phyloP scores from a whole-genome alignment of 1,284 basidiomycete genomes.

The Cutaneotrichosporon cutaneum region DNA sequence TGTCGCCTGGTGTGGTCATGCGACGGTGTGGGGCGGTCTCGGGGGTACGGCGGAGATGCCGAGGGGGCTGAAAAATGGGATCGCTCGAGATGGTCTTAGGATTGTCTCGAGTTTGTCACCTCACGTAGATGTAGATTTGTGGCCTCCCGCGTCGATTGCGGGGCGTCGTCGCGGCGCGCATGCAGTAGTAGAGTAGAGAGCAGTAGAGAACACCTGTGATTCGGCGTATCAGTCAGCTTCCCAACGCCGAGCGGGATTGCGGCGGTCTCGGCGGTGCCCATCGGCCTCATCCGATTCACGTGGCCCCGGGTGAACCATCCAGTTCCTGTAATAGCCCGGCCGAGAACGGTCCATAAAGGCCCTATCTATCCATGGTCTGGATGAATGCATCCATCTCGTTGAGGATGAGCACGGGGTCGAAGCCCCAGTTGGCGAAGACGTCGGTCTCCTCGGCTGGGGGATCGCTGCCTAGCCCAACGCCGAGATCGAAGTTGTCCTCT shows the following conservation, averaged over 20 bases:
- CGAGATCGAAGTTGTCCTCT: background rate
- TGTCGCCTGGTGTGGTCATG: background rate
- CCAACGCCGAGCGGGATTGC: background rate
- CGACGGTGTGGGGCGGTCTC: background rate
- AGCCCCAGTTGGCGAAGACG: slow-evolving; percentile 18
- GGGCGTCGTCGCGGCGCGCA: background rate
- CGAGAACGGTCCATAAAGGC: background rate
- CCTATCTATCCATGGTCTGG: slow-evolving; percentile 4
- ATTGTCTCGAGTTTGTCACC: background rate
- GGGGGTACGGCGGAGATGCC: background rate
- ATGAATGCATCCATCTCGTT: slow-evolving; percentile 14
- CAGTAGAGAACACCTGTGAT: background rate
- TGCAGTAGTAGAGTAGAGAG: background rate
- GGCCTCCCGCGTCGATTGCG: too few relatives aligned
- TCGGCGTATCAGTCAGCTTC: background rate
- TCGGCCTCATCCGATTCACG: background rate
- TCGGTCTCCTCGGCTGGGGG: slow-evolving; percentile 1
- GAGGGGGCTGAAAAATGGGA: background rate
- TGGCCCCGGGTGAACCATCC: too few relatives aligned
- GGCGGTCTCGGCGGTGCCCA: background rate
- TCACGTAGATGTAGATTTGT: background rate
- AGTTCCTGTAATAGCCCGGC: background rate
- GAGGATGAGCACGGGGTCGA: slow-evolving; percentile 15
- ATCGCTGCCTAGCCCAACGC: background rate
- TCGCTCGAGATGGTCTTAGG: too few relatives aligned